Evolutionary conservation across 2,329 filamentous ascomycete species (phyloP), one percentile per base, ranked within the genome.

Genomic region (Calonectria pteridis): DNA sequence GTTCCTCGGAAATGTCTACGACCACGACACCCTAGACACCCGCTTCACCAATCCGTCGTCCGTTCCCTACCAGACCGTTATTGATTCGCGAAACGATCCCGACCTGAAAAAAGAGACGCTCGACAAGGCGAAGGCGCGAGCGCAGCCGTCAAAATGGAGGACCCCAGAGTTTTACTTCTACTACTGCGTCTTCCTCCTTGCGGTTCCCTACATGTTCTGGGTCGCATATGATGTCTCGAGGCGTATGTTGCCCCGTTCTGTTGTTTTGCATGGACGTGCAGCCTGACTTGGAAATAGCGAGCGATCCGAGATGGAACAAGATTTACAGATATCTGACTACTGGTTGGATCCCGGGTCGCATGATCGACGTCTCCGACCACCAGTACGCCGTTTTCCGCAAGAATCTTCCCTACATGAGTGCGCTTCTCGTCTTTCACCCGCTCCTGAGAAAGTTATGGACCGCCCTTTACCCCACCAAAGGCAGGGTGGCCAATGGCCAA

Each of bases 281-380:
- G 49, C 16, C 77, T 82, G 73, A 84, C 67, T 29, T 14, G 14
- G 40, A 63, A 43, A 51, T 72, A 98, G 95, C 93, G 73, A 93
- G 92, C 43, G 94, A 98, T 82, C 94, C 95, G 6, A 92, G 94
- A 77, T 99, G 97, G 82, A 83, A 89, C 72, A 94, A 93, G 78
- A 98, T 93, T 82, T 89, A 93, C 74, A 87, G 88, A 73, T 87
- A 93, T 49, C 90, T 99, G 20, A 92, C 92, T 2, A 89, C 92
- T 11, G 97, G 97, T 78, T 99, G 97, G 97, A 94, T 99, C 71
- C 94, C 94, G 10, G 96, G 96, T 31, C 94, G 96, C 73, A 95
- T 95, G 89, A 95, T 98, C 75, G 97, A 99, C 85, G 92, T 95
- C 76, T 97, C 95, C 49, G 97, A 99, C 85, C 85, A 90, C 37